Conservation (phyloP, 306 rosid species). For the Prunus mume region DNA sequence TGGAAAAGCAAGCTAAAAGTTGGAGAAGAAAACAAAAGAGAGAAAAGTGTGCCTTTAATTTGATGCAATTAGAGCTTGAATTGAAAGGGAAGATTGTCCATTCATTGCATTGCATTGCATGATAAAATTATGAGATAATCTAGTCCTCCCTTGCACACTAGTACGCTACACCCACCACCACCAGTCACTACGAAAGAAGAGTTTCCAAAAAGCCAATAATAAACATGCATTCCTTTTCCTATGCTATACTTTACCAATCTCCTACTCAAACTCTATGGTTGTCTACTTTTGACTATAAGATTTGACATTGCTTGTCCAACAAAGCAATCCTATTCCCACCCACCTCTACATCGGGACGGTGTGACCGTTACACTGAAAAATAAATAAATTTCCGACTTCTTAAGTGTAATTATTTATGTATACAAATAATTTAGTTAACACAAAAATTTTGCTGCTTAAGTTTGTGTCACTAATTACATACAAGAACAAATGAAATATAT, state of each 20-base stretch:
- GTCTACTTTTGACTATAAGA: not conserved
- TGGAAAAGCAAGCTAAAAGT: not conserved
- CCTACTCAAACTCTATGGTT: slow-evolving; percentile 16
- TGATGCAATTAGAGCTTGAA: not conserved
- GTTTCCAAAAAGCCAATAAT: slow-evolving; percentile 10
- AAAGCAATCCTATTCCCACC: not conserved
- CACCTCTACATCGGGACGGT: not conserved
- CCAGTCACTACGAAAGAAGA: not conserved
- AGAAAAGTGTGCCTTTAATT: not conserved
- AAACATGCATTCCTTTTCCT: slow-evolving; percentile 11
- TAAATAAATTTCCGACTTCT: no score
- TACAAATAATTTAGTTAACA: not conserved
- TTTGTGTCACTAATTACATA: slow-evolving; percentile 10
- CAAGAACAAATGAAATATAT: slow-evolving; percentile 19
- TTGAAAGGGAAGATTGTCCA: not conserved
- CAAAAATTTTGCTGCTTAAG: not conserved
- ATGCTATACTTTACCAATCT: slow-evolving; percentile 14
- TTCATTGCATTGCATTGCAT: no score
- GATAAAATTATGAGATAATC: not conserved
- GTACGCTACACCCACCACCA: not conserved
- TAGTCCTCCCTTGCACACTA: not conserved
- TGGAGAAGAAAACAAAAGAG: not conserved
- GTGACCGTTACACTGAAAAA: not conserved
- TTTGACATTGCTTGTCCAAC: slow-evolving; percentile 7
- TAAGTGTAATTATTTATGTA: not conserved